Base-by-base conservation (phyloP, 2,329 filamentous ascomycete species). In the Botrytis galanthina region DNA sequence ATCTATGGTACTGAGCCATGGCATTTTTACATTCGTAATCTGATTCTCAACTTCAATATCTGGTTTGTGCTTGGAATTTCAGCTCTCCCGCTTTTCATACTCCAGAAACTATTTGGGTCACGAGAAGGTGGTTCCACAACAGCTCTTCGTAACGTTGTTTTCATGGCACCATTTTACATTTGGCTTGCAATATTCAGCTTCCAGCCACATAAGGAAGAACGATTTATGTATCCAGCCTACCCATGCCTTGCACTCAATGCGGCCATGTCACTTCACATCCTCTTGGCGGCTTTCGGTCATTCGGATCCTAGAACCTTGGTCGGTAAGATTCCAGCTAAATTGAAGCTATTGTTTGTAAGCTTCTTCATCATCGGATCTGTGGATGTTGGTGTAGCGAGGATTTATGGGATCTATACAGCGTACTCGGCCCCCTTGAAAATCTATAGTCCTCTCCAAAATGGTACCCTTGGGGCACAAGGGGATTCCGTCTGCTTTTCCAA, bases 171-270 rank as follows among this genome's bases (percentile, higher is more conserved):
- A 0, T 97, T 98, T 82, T 99, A 98, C 81, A 87, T 98, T 80
- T 99, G 96, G 96, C 87, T 99, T 42, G 88, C 84, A 5, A 96
- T 98, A 75, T 98, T 99, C 84, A 95, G 93, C 0, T 81, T 92
- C 14, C 96, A 99, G 81, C 93, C 96, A 26, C 96, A 99, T 84
- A 99, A 99, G 80, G 96, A 99, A 82, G 96, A 99, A 83, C 88
- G 96, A 10, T 99, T 99, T 85, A 98, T 99, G 95, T 99, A 97
- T 80, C 96, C 96, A 0, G 93, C 90, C 3, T 99, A 99, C 79
- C 96, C 96, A 1, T 94, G 95, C 76, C 86, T 99, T 54, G 92
- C 93, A 0, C 86, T 99, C 51, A 98, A 97, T 79, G 95, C 95
- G 4, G 93, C 95, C 14, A 88, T 98, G 71, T 89, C 93, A 6